A percentile compares a stretch with the other conserved stretches of the same genome.
phyloP scores from a whole-genome alignment of 2,329 filamentous ascomycete genomes.

The Ophiostoma ulmi region DNA sequence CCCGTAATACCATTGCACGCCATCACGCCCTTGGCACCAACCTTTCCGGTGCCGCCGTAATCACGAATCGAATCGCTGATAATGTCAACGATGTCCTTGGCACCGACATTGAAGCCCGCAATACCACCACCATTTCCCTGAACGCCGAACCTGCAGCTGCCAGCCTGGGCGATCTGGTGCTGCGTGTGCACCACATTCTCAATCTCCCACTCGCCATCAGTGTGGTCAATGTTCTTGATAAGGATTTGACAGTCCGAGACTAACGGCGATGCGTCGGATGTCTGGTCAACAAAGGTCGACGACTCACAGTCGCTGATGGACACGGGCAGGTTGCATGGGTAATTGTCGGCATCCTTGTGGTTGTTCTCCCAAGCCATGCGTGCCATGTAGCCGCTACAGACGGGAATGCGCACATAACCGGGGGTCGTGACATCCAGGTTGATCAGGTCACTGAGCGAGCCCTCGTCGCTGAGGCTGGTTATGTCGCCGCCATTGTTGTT shows the following conservation, averaged over 20 bases:
- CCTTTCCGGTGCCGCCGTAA: slow-evolving; percentile 30
- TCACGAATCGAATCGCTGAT: slow-evolving; percentile 33
- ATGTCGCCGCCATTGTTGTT: slow-evolving; percentile 32
- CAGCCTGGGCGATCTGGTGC: slow-evolving; percentile 31
- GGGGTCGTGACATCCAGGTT: slow-evolving; percentile 34
- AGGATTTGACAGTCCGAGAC: slow-evolving; percentile 36
- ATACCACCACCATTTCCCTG: slow-evolving; percentile 30
- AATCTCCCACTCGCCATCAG: slow-evolving; percentile 21
- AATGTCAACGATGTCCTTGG: slow-evolving; percentile 37
- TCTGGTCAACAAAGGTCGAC: slow-evolving; percentile 36
- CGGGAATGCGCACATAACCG: slow-evolving; percentile 37
- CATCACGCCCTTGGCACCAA: slow-evolving; percentile 11
- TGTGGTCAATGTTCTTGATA: slow-evolving; percentile 32
- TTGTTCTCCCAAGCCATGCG: slow-evolving; percentile 31
- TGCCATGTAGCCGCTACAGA: slow-evolving; percentile 36
- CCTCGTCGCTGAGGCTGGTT: slow-evolving; percentile 30
- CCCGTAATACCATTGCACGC: background rate
- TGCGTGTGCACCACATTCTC: slow-evolving; percentile 26
- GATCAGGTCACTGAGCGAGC: slow-evolving; percentile 30
- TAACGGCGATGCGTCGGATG: slow-evolving; percentile 34
- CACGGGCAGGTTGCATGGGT: slow-evolving; percentile 35
- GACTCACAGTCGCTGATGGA: slow-evolving; percentile 31
- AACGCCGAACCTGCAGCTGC: slow-evolving; percentile 35
- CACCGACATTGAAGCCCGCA: slow-evolving; percentile 33
- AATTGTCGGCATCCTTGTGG: slow-evolving; percentile 29